Evolutionary conservation across 2,329 filamentous ascomycete species (phyloP).

Genomic region (Alternaria gaisen): DNA sequence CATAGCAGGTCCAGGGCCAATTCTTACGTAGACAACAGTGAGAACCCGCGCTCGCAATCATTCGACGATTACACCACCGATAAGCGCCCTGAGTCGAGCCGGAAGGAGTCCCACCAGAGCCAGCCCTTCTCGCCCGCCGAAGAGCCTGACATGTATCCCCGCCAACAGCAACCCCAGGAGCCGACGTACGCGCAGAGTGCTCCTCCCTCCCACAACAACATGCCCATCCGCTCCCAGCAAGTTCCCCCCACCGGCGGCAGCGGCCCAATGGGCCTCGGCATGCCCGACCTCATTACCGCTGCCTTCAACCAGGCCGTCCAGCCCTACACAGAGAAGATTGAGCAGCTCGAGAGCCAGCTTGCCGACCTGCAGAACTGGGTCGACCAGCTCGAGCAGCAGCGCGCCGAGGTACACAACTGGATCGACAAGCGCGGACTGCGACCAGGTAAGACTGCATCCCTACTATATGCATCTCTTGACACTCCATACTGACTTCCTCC

Average conservation of each 20-base stretch:
- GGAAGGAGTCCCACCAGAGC: constrained; percentile 47
- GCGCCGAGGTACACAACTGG: constrained; percentile 62
- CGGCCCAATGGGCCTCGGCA: constrained; percentile 50
- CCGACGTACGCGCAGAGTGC: constrained; percentile 31
- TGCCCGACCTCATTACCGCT: constrained; percentile 61
- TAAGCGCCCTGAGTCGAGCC: constrained; percentile 52
- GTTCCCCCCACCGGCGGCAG: constrained; percentile 33
- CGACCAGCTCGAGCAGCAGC: constrained; percentile 61
- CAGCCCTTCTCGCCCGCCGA: constrained; percentile 38
- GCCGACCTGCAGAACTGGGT: constrained; percentile 61
- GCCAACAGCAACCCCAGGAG: constrained; percentile 54
- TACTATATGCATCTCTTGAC: neutral
- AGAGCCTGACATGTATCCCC: constrained; percentile 57
- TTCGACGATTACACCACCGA: constrained; percentile 53
- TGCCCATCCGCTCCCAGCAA: constrained; percentile 35
- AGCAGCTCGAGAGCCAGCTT: constrained; percentile 60
- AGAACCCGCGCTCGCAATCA: constrained; percentile 51
- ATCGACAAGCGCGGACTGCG: constrained; percentile 64
- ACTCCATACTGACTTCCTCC: constrained; percentile 23
- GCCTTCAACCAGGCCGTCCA: constrained; percentile 64
- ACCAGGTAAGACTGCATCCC: constrained; percentile 53
- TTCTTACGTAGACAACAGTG: constrained; percentile 59
- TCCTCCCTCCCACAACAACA: constrained; percentile 31
- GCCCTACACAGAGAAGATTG: constrained; percentile 63
- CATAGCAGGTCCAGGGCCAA: constrained; percentile 55